Percentiles rank a stretch among this genome's conserved stretches.
Evolutionary conservation across 2,329 filamentous ascomycete species (phyloP).

Genomic region (Colletotrichum ledebouriae): DNA sequence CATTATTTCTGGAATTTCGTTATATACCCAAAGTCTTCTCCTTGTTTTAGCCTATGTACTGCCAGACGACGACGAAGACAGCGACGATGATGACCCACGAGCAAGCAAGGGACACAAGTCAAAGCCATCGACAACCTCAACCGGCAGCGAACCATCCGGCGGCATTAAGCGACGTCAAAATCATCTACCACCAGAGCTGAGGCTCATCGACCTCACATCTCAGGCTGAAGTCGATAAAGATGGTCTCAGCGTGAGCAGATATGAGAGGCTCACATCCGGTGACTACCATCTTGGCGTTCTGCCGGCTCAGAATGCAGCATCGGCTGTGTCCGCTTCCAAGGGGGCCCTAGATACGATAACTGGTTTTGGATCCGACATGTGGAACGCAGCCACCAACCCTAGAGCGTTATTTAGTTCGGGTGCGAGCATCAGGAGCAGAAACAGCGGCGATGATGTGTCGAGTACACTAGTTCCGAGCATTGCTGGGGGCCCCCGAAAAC

Average conservation of each 20-base stretch:
- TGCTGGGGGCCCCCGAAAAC: conserved; percentile 50
- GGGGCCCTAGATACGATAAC: conserved; percentile 84
- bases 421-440: conserved; percentile 77
- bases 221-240: conserved; percentile 92
- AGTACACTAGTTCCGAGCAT: conserved; percentile 59
- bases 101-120: conserved; percentile 55
- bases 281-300: conserved; percentile 93
- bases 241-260: conserved; percentile 86
- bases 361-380: conserved; percentile 80
- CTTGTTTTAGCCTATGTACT: conserved; percentile 92
- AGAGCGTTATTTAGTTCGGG: conserved; percentile 88
- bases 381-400: conserved; percentile 92
- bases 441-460: conserved; percentile 72
- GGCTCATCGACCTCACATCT: conserved; percentile 89
- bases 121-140: conserved; percentile 61
- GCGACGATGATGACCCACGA: conserved; percentile 55
- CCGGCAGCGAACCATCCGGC: conserved; percentile 70
- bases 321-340: conserved; percentile 73
- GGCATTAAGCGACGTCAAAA: conserved; percentile 80
- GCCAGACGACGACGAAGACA: conserved; percentile 76
- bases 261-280: conserved; percentile 84
- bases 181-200: conserved; percentile 87
- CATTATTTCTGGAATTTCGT: conserved; percentile 95
- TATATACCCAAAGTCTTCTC: conserved; percentile 93
- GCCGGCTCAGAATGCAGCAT: conserved; percentile 77